These are phyloP conservation scores for Cicer yamashitae DNA, from an alignment of 306 rosid genomes.

Conservation along the genomic window DNA sequence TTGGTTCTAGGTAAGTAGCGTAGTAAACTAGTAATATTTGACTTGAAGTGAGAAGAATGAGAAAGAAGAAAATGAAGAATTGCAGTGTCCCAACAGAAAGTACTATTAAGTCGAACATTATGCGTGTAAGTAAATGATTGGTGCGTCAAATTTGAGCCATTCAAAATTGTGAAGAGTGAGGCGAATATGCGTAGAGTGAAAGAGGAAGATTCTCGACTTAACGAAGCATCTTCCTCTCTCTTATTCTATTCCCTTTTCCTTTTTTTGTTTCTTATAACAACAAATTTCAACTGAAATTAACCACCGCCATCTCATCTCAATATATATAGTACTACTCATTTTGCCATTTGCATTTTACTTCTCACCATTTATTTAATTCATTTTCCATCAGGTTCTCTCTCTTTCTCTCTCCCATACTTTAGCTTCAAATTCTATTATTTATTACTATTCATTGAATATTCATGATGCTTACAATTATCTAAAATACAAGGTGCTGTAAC, in stretches of 20 bases:
- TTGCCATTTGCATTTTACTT: conserved; percentile 25
- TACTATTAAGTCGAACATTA: no score
- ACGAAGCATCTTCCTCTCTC: conserved; percentile 57
- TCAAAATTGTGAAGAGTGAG: conserved; percentile 32
- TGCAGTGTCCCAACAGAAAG: no score
- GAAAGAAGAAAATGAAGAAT: no score
- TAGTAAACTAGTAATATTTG: no score
- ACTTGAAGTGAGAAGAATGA: no score
- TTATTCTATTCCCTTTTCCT: conserved; percentile 46
- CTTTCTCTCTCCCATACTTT: not conserved
- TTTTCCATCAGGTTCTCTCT: conserved; percentile 54
- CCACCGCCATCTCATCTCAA: conserved; percentile 13
- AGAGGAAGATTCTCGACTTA: conserved; percentile 57
- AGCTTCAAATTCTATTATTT: not conserved
- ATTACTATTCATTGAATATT: not conserved
- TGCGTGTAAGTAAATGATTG: not conserved
- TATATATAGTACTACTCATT: not conserved
- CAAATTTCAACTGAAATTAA: conserved; percentile 43
- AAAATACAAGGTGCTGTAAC: not conserved
- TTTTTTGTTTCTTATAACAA: conserved; percentile 18
- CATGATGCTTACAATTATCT: not conserved
- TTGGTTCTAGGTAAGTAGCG: no score
- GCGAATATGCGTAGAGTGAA: conserved; percentile 59
- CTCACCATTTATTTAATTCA: conserved; percentile 7
- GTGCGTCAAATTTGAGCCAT: conserved; percentile 9